A percentile compares a stretch with the other conserved stretches of the same genome.
These are phyloP conservation scores for Coemansia sp. DNA, from an alignment of 192 early-diverging fungal genomes.

Conservation along the genomic window DNA sequence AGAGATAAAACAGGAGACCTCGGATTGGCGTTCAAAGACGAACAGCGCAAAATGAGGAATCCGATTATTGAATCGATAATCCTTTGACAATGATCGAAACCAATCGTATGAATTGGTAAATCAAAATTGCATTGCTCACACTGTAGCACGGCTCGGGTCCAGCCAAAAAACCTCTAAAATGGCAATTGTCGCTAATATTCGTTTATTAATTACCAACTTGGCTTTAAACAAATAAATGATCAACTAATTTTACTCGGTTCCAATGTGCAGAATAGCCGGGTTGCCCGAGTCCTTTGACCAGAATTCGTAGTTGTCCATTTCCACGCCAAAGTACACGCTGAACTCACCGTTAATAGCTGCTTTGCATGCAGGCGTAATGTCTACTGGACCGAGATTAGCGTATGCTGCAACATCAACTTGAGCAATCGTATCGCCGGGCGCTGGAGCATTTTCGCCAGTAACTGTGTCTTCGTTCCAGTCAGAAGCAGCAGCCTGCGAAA, in stretches of 20 bases:
- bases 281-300: constrained; percentile 52
- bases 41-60: too few species aligned
- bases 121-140: too few species aligned
- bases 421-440: constrained; percentile 14
- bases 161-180: too few species aligned
- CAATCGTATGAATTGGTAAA: too few species aligned
- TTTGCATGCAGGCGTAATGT: constrained; percentile 41
- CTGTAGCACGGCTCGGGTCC: too few species aligned
- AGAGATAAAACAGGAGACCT: too few species aligned
- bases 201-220: too few species aligned
- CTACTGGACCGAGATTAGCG: constrained; percentile 19
- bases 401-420: constrained; percentile 26
- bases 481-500: constrained; percentile 11
- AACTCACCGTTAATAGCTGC: constrained; percentile 22
- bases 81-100: too few species aligned
- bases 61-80: too few species aligned
- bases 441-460: constrained; percentile 33
- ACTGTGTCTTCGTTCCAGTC: constrained; percentile 44
- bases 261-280: constrained; percentile 33
- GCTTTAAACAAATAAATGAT: too few species aligned
- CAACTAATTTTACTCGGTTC: background rate
- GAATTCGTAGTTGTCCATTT: constrained; percentile 26
- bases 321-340: constrained; percentile 24
- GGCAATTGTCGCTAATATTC: too few species aligned
- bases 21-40: too few species aligned